Evolutionary conservation across 148 eudicot genomes (phyloP), one percentile per base, ranked within the genome.

Genomic region (Gaultheria prostrata): DNA sequence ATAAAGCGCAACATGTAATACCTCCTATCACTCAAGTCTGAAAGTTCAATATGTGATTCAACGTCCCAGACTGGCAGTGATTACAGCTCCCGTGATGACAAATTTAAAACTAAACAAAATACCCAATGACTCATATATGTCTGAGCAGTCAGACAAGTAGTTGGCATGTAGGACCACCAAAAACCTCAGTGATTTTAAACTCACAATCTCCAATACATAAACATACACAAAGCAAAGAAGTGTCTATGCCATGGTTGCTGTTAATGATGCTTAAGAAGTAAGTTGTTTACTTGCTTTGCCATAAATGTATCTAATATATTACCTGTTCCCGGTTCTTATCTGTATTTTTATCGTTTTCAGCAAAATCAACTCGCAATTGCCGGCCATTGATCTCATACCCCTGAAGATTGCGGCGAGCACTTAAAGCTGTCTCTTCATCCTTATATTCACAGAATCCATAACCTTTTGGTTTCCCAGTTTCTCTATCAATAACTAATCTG

Each of bases 321-420:
- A 91, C 98, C 95, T 93, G 97, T 56, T 95, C 99, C 49, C 98
- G 93, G 78, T 84, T 97, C 86, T 90, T 91, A 78, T 96, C 98
- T 77, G 93, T 77, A 79, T 94, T 93, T 90, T 97, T 97, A 87
- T 94, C 98, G 87, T 94, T 97, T 87, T 94, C 99, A 80, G 99
- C 99, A 93, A 94, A 97, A 93, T 97, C 99, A 85, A 97, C 99
- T 56, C 99, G 90, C 83, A 97, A 83, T 80, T 97, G 99, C 45
- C 99, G 91, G 21, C 99, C 99, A 87, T 97, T 97, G 82, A 97
- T 92, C 85, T 97, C 98, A 85, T 94, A 94, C 49, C 98, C 99
- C 86, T 97, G 97, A 83, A 97, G 99, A 90, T 97, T 97, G 56
- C 99, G 95, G 45, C 98, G 98, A 79, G 99, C 99, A 92, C 99